A percentile compares a stretch with the other conserved stretches of the same genome.
Evolutionary conservation across 768 basidiomycete genomes (phyloP).

Genomic region (Thelephora ganbajun): DNA sequence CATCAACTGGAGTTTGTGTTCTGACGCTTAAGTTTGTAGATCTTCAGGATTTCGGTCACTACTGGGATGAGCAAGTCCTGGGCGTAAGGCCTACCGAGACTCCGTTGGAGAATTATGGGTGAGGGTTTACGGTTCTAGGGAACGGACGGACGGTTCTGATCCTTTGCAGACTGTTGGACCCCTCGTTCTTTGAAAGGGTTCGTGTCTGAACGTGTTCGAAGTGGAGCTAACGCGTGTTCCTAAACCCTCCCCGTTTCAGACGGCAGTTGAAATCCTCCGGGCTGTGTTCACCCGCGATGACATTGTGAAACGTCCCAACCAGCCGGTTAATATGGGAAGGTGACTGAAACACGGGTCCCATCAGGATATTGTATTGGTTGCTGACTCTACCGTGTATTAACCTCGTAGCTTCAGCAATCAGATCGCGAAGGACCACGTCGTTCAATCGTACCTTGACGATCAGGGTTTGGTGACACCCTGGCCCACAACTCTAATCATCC

Average conservation of each 20-base stretch:
- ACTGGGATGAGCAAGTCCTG: background rate
- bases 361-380: background rate
- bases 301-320: conserved; percentile 4
- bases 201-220: background rate
- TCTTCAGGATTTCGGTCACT: no score
- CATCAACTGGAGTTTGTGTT: no score
- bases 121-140: no score
- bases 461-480: conserved; percentile 7
- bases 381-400: background rate
- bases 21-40: no score
- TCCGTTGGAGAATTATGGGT: background rate
- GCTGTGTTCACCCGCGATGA: conserved; percentile 1
- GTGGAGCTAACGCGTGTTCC: no score
- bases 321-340: conserved; percentile 7
- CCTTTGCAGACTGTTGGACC: background rate
- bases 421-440: background rate
- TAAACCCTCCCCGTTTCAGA: background rate
- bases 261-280: conserved; percentile 4
- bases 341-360: conserved; percentile 1
- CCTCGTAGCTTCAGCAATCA: background rate
- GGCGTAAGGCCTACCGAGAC: background rate
- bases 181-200: conserved; percentile 3
- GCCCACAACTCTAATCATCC: conserved; percentile 6
- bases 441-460: conserved; percentile 3
- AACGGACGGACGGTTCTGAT: background rate